phyloP scores from a whole-genome alignment of 2,329 filamentous ascomycete species.

The Fusarium udum region DNA sequence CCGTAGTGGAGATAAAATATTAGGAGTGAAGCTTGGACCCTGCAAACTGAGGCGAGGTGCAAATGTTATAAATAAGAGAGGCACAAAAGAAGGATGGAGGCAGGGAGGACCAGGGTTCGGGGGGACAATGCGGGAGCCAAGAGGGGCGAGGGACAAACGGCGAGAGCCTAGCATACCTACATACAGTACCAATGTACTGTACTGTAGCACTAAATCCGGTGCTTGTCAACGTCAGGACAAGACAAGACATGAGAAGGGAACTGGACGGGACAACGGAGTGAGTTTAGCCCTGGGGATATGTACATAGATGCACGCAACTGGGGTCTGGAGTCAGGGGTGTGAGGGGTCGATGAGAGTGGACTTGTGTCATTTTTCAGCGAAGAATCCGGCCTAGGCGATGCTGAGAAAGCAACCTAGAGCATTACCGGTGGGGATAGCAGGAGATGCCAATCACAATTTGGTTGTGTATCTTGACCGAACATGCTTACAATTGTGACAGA shows the following conservation, averaged over 20 bases:
- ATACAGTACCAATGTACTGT: background rate
- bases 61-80: no score
- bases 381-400: background rate
- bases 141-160: background rate
- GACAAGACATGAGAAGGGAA: background rate
- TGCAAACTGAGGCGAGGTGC: background rate
- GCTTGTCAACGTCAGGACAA: no score
- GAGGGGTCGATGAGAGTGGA: background rate
- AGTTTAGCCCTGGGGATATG: background rate
- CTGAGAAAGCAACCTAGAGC: background rate
- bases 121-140: background rate
- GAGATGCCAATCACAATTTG: background rate
- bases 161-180: background rate
- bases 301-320: background rate
- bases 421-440: background rate
- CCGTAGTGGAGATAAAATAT: background rate
- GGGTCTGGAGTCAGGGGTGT: background rate
- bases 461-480: background rate
- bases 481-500: background rate
- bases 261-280: background rate
- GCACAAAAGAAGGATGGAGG: background rate
- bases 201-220: background rate
- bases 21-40: background rate
- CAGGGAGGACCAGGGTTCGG: background rate
- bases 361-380: background rate